Conservation (phyloP, 2,329 filamentous ascomycete species). For the Metarhizium guizhouense region DNA sequence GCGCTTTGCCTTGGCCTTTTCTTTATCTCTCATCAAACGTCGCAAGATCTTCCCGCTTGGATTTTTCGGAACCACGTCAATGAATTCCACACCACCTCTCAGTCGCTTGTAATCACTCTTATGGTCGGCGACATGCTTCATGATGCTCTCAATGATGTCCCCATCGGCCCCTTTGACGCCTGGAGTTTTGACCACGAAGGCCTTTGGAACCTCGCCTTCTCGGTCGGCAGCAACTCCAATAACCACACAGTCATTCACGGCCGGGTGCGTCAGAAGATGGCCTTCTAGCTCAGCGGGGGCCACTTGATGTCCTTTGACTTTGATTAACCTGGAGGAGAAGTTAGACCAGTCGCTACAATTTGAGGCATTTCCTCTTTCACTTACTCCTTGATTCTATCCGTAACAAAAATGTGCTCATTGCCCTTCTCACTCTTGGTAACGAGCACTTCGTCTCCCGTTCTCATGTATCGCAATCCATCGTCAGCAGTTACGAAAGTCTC, state of each 20-base stretch:
- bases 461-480: conserved; percentile 58
- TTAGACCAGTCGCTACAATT: background rate
- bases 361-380: background rate
- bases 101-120: conserved; percentile 37
- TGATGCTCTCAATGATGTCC: conserved; percentile 8
- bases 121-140: conserved; percentile 4
- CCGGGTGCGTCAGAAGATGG: conserved; percentile 26
- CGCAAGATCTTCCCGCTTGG: conserved; percentile 50
- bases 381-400: conserved; percentile 59
- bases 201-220: conserved; percentile 51
- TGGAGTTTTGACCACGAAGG: conserved; percentile 43
- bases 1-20: conserved; percentile 8
- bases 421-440: conserved; percentile 39
- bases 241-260: conserved; percentile 55
- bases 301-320: conserved; percentile 51
- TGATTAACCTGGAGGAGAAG: conserved; percentile 34
- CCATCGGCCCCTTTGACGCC: conserved; percentile 5
- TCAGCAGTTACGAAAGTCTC: conserved; percentile 61
- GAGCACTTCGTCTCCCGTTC: conserved; percentile 72
- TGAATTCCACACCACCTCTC: conserved; percentile 39
- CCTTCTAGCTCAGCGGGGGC: conserved; percentile 43
- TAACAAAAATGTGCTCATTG: conserved; percentile 71
- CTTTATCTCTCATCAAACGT: conserved; percentile 34
- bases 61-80: conserved; percentile 50
- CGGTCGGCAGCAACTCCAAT: conserved; percentile 44